These are phyloP conservation scores for Diaporthe capsici DNA, from an alignment of 2,329 filamentous ascomycete species.

Conservation along the genomic window DNA sequence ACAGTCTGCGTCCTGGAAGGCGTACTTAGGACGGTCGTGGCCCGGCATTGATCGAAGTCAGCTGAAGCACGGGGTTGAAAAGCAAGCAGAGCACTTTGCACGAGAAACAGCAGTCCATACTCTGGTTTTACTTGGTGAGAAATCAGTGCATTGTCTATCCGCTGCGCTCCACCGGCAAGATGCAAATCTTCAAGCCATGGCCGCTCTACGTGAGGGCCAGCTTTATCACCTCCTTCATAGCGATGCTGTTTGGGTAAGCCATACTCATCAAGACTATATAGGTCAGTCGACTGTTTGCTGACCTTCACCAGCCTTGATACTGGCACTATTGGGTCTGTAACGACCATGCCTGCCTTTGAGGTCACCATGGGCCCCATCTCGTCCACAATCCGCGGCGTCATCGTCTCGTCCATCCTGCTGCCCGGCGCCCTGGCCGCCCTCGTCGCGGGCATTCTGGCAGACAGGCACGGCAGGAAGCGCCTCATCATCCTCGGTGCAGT, in stretches of 20 bases:
- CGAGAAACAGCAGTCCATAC: neutral
- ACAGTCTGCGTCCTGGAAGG: neutral
- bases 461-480: conserved; percentile 66
- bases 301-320: conserved; percentile 52
- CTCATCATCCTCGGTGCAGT: conserved; percentile 66
- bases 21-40: neutral
- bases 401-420: conserved; percentile 72
- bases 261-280: no score
- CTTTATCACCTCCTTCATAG: conserved; percentile 43
- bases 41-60: neutral
- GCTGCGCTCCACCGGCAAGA: neutral
- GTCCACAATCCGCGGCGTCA: conserved; percentile 69
- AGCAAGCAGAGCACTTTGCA: neutral
- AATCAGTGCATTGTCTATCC: no score
- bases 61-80: neutral
- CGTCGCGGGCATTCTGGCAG: conserved; percentile 68
- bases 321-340: conserved; percentile 71
- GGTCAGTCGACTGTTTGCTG: neutral
- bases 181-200: conserved; percentile 28
- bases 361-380: conserved; percentile 65
- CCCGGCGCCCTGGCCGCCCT: conserved; percentile 72
- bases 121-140: neutral
- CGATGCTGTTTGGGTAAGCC: conserved; percentile 44
- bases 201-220: conserved; percentile 44
- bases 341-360: conserved; percentile 68